phyloP scores from a whole-genome alignment of 805 yeast species.

The Yamadazyma takamatsuzukensis region DNA sequence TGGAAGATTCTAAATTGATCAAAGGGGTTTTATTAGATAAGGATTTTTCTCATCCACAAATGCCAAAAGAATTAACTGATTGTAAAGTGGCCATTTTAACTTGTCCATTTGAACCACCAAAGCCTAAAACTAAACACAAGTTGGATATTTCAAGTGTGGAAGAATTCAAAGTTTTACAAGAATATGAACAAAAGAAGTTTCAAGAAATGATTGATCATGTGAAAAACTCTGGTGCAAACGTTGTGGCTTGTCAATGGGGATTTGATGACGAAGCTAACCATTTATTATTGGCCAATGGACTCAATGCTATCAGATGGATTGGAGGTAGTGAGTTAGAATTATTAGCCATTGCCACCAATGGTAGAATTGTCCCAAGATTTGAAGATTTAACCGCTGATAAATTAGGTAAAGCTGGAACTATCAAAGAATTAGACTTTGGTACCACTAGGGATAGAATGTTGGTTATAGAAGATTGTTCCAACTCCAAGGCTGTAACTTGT shows the following conservation, averaged over 20 bases:
- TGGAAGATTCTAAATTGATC: constrained; percentile 80
- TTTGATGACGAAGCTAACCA: constrained; percentile 99
- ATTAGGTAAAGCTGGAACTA: constrained; percentile 82
- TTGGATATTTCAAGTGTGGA: constrained; percentile 90
- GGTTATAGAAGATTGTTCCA: constrained; percentile 85
- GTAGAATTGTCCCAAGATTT: constrained; percentile 94
- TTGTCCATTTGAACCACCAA: constrained; percentile 99
- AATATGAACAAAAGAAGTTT: constrained; percentile 88
- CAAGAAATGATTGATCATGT: constrained; percentile 84
- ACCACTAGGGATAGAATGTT: constrained; percentile 96
- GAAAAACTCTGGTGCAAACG: constrained; percentile 88
- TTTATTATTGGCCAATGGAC: constrained; percentile 75
- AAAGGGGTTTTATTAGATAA: constrained; percentile 93
- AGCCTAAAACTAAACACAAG: constrained; percentile 98
- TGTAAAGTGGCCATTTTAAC: constrained; percentile 93
- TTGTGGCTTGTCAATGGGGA: constrained; percentile 99
- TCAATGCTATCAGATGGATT: constrained; percentile 98
- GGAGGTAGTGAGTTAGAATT: constrained; percentile 96
- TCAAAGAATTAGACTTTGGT: constrained; percentile 89
- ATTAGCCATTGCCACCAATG: constrained; percentile 95
- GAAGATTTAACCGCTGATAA: constrained; percentile 82
- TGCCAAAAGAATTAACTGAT: constrained; percentile 77
- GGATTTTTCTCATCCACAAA: constrained; percentile 97
- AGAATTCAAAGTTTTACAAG: constrained; percentile 86
- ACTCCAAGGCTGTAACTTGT: constrained; percentile 86